A percentile compares a stretch with the other conserved stretches of the same genome.
These are phyloP conservation scores for Kappamyces sp. DNA, from an alignment of 192 early-diverging fungal species.

Conservation along the genomic window DNA sequence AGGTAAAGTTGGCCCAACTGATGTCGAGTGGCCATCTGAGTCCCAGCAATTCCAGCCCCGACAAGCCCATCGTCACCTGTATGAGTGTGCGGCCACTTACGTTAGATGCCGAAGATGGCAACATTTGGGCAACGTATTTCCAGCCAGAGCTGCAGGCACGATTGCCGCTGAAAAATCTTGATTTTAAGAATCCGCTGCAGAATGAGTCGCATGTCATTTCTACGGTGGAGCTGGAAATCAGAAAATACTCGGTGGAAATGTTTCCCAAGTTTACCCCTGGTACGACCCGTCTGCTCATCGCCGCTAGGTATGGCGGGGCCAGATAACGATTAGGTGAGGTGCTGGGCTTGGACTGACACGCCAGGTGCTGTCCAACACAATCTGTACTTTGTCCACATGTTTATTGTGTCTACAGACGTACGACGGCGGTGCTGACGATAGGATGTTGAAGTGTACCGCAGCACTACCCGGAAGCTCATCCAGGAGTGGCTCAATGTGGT, in stretches of 20 bases:
- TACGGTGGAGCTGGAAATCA: constrained; percentile 35
- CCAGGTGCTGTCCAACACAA: constrained; percentile 9
- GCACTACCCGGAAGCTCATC: constrained; percentile 58
- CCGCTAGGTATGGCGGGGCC: too few species aligned
- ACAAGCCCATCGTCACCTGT: too few species aligned
- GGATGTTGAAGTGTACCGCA: constrained; percentile 75
- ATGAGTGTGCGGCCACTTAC: too few species aligned
- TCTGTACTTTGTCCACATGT: constrained; percentile 71
- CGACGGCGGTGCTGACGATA: constrained; percentile 20
- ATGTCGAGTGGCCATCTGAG: too few species aligned
- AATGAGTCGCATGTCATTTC: constrained; percentile 22
- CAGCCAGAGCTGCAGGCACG: constrained; percentile 53
- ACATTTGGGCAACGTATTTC: constrained; percentile 56
- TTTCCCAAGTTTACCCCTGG: constrained; percentile 42
- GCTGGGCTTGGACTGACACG: too few species aligned
- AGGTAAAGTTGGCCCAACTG: too few species aligned
- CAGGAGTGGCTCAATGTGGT: constrained; percentile 73
- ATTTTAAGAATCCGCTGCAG: constrained; percentile 64
- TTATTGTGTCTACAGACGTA: constrained; percentile 47
- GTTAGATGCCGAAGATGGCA: constrained; percentile 16
- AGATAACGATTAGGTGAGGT: too few species aligned
- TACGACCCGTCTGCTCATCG: constrained; percentile 9
- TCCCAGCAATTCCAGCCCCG: too few species aligned
- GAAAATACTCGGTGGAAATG: constrained; percentile 34
- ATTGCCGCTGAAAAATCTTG: constrained; percentile 75